phyloP scores from a whole-genome alignment of 106 monocot species.

The Acorus calamus region DNA sequence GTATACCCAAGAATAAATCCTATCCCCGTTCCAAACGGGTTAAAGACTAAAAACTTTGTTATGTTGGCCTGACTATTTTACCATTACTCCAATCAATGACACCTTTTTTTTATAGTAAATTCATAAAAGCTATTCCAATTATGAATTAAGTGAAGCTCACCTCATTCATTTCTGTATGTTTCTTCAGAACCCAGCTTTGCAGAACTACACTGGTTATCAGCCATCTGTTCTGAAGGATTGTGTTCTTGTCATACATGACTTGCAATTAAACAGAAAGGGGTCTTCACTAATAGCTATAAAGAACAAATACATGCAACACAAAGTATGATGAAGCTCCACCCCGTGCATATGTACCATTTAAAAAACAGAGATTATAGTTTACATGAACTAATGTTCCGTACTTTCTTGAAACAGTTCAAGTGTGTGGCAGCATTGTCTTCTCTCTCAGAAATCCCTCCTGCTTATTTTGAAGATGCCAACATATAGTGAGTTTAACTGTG shows the following conservation, averaged over 20 bases:
- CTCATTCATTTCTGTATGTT: neutral
- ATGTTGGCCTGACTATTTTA: too few species aligned
- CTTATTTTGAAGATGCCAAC: slow-evolving; percentile 14
- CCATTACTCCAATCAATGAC: too few species aligned
- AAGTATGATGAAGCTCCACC: slow-evolving; percentile 6
- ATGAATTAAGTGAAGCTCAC: neutral
- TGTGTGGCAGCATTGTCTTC: slow-evolving; percentile 23
- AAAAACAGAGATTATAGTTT: neutral
- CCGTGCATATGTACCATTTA: neutral
- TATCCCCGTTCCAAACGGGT: too few species aligned
- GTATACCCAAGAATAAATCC: too few species aligned
- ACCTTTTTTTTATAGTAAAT: too few species aligned
- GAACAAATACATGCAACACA: slow-evolving; percentile 59
- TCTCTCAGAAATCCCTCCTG: slow-evolving; percentile 17
- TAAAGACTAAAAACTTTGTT: too few species aligned
- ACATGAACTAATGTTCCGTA: too few species aligned
- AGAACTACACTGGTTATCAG: slow-evolving; percentile 29
- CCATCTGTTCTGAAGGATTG: slow-evolving; percentile 45
- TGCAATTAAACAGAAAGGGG: slow-evolving; percentile 39
- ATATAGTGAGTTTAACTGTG: neutral
- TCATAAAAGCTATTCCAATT: too few species aligned
- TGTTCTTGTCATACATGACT: slow-evolving; percentile 33
- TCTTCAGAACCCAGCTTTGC: slow-evolving; percentile 24
- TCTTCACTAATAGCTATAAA: slow-evolving; percentile 33
- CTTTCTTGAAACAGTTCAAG: slow-evolving; percentile 33